Percentiles rank a stretch among this genome's conserved stretches.
phyloP scores from a whole-genome alignment of 345 rosid genomes.

The Pistacia atlantica region DNA sequence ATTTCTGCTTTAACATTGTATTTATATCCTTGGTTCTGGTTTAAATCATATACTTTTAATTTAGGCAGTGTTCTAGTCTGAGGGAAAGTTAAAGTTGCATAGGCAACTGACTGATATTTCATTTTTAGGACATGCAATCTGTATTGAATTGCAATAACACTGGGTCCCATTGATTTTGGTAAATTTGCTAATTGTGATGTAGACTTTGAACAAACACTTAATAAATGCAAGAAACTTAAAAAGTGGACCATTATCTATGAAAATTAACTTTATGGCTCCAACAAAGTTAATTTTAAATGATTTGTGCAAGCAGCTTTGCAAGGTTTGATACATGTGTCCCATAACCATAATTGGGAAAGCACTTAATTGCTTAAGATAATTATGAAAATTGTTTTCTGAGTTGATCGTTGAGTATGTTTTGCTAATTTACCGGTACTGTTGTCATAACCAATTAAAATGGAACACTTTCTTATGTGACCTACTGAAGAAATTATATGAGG shows the following conservation, averaged over 20 bases:
- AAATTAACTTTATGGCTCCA: not conserved
- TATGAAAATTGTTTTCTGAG: not conserved
- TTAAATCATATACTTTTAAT: not conserved
- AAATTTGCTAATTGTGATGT: not conserved
- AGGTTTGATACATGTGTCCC: not conserved
- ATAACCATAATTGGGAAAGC: not conserved
- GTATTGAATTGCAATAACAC: not conserved
- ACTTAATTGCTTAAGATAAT: not conserved
- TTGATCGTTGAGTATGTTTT: not conserved
- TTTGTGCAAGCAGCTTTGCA: not conserved
- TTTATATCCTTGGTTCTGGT: constrained; percentile 4
- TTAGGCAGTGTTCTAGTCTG: not conserved
- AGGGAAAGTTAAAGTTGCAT: not conserved
- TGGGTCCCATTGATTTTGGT: not conserved
- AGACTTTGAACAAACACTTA: not conserved
- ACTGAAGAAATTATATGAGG: not conserved
- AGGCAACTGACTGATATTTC: not conserved
- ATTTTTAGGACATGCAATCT: not conserved
- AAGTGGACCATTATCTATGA: not conserved
- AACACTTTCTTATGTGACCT: not conserved
- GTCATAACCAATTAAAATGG: not conserved
- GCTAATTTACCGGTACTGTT: not conserved
- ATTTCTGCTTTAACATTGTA: constrained; percentile 12
- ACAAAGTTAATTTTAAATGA: not conserved
- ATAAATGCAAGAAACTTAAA: not conserved